Conservation (phyloP, 495 filamentous ascomycete species). For the Glarea lozoyensis region DNA sequence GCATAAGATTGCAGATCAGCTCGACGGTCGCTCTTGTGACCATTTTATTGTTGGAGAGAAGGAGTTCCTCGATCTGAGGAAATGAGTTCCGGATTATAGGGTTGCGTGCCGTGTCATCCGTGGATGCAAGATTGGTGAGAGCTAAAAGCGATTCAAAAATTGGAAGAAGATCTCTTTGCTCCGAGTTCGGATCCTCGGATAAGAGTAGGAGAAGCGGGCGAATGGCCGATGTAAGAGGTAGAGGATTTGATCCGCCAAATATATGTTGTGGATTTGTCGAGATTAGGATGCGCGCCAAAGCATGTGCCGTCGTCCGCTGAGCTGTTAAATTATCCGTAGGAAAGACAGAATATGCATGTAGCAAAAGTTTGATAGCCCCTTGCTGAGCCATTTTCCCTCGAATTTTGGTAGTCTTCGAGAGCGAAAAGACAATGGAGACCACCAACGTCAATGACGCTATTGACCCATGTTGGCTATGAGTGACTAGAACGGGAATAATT, state of each 20-base stretch:
- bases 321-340: conserved; percentile 40
- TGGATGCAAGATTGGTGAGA: conserved; percentile 85
- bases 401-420: conserved; percentile 61
- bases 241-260: conserved; percentile 67
- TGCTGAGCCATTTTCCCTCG: conserved; percentile 80
- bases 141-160: conserved; percentile 86
- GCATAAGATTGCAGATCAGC: conserved; percentile 86
- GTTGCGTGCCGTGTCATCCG: conserved; percentile 54
- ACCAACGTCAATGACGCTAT: conserved; percentile 55
- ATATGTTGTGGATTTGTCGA: conserved; percentile 78
- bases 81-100: conserved; percentile 65
- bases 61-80: conserved; percentile 67
- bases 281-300: conserved; percentile 85
- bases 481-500: conserved; percentile 62
- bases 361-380: conserved; percentile 77
- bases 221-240: conserved; percentile 66
- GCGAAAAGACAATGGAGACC: conserved; percentile 63
- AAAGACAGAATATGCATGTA: conserved; percentile 54
- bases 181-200: conserved; percentile 42
- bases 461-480: conserved; percentile 58
- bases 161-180: conserved; percentile 67
- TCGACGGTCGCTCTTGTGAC: conserved; percentile 80
- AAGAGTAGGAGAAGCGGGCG: conserved; percentile 71
- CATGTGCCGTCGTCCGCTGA: conserved; percentile 63
- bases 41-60: conserved; percentile 65